phyloP scores from a whole-genome alignment of 768 basidiomycete species.

The Termitomyces sp. region DNA sequence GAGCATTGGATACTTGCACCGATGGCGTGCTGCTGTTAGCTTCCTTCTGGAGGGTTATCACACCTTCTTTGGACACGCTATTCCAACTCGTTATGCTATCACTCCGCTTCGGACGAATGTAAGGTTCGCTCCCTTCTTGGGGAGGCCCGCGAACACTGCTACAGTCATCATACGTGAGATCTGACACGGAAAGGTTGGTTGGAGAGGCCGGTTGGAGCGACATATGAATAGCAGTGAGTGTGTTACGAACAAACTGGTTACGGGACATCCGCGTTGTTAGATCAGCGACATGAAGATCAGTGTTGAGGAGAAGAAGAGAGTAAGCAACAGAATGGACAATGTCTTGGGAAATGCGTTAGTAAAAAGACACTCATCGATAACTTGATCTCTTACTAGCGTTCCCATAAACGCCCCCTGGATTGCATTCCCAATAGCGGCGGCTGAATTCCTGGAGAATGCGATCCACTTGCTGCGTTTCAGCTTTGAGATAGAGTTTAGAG shows the following conservation, averaged over 20 bases:
- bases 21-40: conserved; percentile 66
- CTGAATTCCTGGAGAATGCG: conserved; percentile 93
- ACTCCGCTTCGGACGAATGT: conserved; percentile 66
- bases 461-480: conserved; percentile 97
- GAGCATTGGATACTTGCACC: conserved; percentile 48
- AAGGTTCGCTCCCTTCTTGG: conserved; percentile 56
- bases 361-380: background rate
- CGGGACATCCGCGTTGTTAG: conserved; percentile 87
- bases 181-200: conserved; percentile 51
- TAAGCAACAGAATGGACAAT: conserved; percentile 95
- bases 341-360: conserved; percentile 40
- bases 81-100: conserved; percentile 85
- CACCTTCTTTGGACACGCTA: conserved; percentile 64
- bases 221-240: conserved; percentile 79
- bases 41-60: conserved; percentile 32
- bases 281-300: conserved; percentile 95
- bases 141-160: conserved; percentile 53
- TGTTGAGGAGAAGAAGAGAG: conserved; percentile 91
- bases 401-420: conserved; percentile 76
- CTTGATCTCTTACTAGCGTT: conserved; percentile 66
- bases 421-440: conserved; percentile 88
- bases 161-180: conserved; percentile 63
- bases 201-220: conserved; percentile 59
- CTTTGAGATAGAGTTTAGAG: conserved; percentile 89
- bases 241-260: conserved; percentile 89